Evolutionary conservation across 2,329 filamentous ascomycete genomes (phyloP), one percentile per base, ranked within the genome.

Genomic region (Capronia americana): DNA sequence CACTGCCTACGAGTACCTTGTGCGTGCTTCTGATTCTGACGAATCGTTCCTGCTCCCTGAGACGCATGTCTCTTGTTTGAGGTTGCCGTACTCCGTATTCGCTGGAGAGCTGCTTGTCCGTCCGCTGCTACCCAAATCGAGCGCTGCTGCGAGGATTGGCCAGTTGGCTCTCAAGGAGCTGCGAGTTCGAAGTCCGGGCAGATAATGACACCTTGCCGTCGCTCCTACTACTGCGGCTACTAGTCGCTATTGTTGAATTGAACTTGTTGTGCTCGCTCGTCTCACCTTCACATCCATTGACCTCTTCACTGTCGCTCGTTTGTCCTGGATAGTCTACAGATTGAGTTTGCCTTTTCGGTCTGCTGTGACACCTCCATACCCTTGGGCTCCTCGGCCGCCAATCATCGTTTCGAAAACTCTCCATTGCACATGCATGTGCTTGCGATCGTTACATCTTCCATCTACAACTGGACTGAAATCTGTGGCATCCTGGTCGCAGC

Each of bases 381-480:
- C 5, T 34, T 28, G 12, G 24, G 23, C 28, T n/a, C 28, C 53
- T 20, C 30, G 34, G 38, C 14, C 17, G 17, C 61, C 60, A 64
- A 51, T 57, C 38, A 50, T 61, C 61, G 17, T 32, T 34, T 61
- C 46, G 23, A 34, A 57, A 57, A 63, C 54, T 53, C 63, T 69
- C 57, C 64, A 57, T 64, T 58, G 68, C 68, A 69, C 65, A 67
- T 67, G 65, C 68, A 67, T 69, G 65, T 59, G 59, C 56, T 44
- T 57, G 60, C 63, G 46, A 56, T 61, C 57, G 51, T 69, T 65
- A 63, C 64, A 64, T 58, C 56, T 55, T 51, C 41, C 59, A 34
- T 26, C 41, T 32, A 28, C 64, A 65, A 44, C 59, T 44, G 61
- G 32, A 24, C 34, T 26, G 58, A 51, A 46, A 30, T 23, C 38